Evolutionary conservation across 106 monocot species (phyloP).

Genomic region (Apostasia ramifera): DNA sequence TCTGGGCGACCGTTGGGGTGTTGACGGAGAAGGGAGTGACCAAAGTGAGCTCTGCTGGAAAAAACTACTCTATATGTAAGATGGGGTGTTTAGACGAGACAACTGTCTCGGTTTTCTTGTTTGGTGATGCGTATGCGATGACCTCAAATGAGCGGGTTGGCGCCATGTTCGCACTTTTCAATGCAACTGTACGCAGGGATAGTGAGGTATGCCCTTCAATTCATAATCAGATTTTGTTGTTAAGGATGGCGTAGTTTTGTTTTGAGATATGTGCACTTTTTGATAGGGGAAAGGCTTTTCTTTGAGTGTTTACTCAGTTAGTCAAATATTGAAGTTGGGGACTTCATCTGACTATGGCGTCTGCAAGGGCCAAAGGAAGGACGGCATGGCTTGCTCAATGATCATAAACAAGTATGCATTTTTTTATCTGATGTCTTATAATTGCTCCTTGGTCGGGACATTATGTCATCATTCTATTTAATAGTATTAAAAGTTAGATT

Average conservation of each 20-base stretch:
- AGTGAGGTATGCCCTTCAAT: slow-evolving; percentile 21
- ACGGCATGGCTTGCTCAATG: slow-evolving; percentile 82
- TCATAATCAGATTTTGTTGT: background rate
- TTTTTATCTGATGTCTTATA: background rate
- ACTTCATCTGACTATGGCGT: slow-evolving; percentile 69
- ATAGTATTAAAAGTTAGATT: too few species aligned
- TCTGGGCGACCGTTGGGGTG: slow-evolving; percentile 89
- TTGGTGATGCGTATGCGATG: slow-evolving; percentile 64
- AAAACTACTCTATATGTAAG: slow-evolving; percentile 71
- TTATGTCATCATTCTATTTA: too few species aligned
- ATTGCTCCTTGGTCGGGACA: background rate
- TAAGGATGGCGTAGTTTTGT: background rate
- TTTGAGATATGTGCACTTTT: background rate
- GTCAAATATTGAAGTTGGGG: slow-evolving; percentile 73
- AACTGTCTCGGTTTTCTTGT: slow-evolving; percentile 75
- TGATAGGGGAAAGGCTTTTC: slow-evolving; percentile 64
- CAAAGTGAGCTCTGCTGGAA: slow-evolving; percentile 62
- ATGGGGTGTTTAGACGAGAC: slow-evolving; percentile 68
- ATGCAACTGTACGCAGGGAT: slow-evolving; percentile 56
- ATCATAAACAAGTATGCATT: slow-evolving; percentile 69
- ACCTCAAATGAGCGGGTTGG: slow-evolving; percentile 49
- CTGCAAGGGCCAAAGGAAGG: slow-evolving; percentile 90
- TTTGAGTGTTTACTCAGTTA: slow-evolving; percentile 56
- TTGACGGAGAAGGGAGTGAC: slow-evolving; percentile 62
- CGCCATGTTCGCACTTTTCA: slow-evolving; percentile 74